Base-by-base conservation (phyloP, 305 asterid species). In the Vinca major region DNA sequence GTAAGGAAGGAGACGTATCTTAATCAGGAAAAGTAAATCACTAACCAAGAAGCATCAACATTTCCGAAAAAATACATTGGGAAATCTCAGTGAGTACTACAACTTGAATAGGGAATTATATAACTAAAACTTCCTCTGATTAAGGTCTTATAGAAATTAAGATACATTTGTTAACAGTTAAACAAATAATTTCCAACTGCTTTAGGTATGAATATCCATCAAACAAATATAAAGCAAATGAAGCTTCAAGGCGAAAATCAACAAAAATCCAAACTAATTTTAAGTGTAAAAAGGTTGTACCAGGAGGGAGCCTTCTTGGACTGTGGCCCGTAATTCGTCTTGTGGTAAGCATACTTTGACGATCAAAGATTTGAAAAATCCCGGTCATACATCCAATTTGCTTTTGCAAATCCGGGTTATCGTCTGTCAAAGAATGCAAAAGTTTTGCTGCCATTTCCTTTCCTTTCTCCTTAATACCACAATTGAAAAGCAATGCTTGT, bases 371-470 rank as follows among this genome's bases (percentile, higher is more conserved):
- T 50, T 92, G 98, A 80, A 89, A 85, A 33, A 92, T 80, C 53
- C 98, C 96, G 6, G 89, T 88, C 95, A 92, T 92, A 80, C 98
- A 92, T 57, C 98, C 96, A 33, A 92, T 86, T 71, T 92, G 96
- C 82, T 86, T 92, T 73, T 88, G 92, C 83, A 90, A 71, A 79
- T 88, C 88, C 26, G 86, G 93, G 71, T 82, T 86, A 6, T 88
- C 95, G 72, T 90, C 95, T 48, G 91, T 77, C 75, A 90, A 71
- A 70, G 96, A 83, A 76, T 86, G 95, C 61, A 91, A 77, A 57
- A 89, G 82, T 77, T 83, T 92, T 58, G 96, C 92, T 54, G 96
- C 96, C 98, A 89, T 91, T 47, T 72, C 68, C 56, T 70, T 65
- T 62, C 67, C 70, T 70, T 71, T 49, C 74, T 60, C 62, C 39